These are phyloP conservation scores for Yarrowia sp. DNA, from an alignment of 805 yeast species.

Conservation along the genomic window DNA sequence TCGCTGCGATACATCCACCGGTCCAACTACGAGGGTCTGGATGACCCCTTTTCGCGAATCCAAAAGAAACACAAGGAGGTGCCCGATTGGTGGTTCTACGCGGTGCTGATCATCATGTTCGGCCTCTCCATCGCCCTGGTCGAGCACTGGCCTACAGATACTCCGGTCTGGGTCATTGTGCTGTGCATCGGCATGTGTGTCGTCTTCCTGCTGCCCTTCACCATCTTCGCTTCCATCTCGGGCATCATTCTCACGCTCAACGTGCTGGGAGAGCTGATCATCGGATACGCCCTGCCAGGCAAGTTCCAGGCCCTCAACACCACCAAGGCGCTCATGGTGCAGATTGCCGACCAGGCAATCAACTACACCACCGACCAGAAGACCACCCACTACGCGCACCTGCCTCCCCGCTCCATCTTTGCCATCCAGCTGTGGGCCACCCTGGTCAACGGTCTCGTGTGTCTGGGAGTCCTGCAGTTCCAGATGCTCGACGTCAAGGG, in stretches of 20 bases:
- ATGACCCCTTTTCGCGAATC: slow-evolving; percentile 6
- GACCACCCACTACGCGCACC: slow-evolving; percentile 63
- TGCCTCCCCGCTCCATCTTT: slow-evolving; percentile 57
- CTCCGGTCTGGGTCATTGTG: slow-evolving; percentile 10
- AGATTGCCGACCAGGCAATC: slow-evolving; percentile 56
- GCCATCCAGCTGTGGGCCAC: slow-evolving; percentile 16
- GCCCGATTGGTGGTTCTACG: slow-evolving; percentile 21
- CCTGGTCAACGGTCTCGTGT: slow-evolving; percentile 9
- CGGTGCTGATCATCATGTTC: not conserved
- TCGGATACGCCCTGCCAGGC: slow-evolving; percentile 22
- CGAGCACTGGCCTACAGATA: slow-evolving; percentile 17
- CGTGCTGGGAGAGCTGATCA: not conserved
- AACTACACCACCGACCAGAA: slow-evolving; percentile 64
- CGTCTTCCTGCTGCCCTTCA: slow-evolving; percentile 6
- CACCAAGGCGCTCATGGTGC: slow-evolving; percentile 42
- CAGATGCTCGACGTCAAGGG: not conserved
- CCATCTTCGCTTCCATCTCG: slow-evolving; percentile 1
- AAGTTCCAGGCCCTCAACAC: slow-evolving; percentile 29
- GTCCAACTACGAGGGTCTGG: slow-evolving; percentile 14
- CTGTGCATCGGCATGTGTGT: slow-evolving; percentile 3
- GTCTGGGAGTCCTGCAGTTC: slow-evolving; percentile 11
- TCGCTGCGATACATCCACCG: not conserved
- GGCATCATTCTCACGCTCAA: slow-evolving; percentile 7
- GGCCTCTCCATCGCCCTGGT: slow-evolving; percentile 12
- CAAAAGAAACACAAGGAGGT: slow-evolving; percentile 20